Base-by-base conservation (phyloP, 768 basidiomycete genomes). In the Melanogaster broomeanus region DNA sequence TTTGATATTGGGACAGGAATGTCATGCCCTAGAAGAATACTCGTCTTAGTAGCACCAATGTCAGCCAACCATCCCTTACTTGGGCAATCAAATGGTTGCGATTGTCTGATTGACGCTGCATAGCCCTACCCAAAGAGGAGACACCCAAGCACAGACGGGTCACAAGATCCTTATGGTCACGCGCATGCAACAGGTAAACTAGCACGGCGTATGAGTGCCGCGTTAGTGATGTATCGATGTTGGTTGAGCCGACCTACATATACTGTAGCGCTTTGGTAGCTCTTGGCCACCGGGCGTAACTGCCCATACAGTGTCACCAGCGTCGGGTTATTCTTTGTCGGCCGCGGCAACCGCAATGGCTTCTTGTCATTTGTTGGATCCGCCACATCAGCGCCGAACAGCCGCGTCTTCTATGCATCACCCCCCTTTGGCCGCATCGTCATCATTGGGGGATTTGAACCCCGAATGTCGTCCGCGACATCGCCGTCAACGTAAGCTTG, bases 21-120 rank as follows among this genome's bases (percentile, higher is more conserved):
- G 90, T 91, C 77, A 95, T 79, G 0, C 80, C 90, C 89, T 93
- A 58, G 19, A 15, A 16, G n/a, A 38, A 25, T 6, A 6, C 44
- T 3, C 33, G 21, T 35, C 13, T 51, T n/a, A n/a, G n/a, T 21
- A 15, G 16, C 2, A 33, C 34, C 21, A 2, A 22, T 6, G 4
- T 3, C 19, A 38, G n/a, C 12, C 19, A 13, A 18, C 12, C 3
- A 4, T 18, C 7, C 19, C 61, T 22, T 42, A 83, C 83, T 69
- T 94, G 91, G 4, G 86, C 78, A 34, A 98, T 80, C 52, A 93
- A 79, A 66, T 96, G 90, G 62, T 97, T 90, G 35, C 94, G 74
- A 65, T 99, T 98, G 70, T 98, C 96, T 15, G 88, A 85, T 66
- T 98, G 95, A 18, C 95, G 80, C 57, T 95, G 91, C 87, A 93